Conservation (phyloP, 2,329 filamentous ascomycete species). For the Xylariaceae sp. region DNA sequence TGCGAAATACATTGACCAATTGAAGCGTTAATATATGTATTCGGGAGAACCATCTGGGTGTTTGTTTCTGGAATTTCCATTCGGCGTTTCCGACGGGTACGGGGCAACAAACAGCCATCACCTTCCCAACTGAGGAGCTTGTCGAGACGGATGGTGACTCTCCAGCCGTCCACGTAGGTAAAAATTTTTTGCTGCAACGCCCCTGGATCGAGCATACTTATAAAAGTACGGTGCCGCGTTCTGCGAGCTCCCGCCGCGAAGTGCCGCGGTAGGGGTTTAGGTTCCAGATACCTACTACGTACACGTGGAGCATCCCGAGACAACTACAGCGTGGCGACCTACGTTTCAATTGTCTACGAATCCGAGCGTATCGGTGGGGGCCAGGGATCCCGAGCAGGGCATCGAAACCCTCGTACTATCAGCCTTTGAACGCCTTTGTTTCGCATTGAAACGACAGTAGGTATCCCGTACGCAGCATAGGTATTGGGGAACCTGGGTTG, state of each 20-base stretch:
- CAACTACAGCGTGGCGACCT: slow-evolving; percentile 13
- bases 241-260: slow-evolving; percentile 11
- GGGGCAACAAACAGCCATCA: slow-evolving; percentile 2
- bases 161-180: background rate
- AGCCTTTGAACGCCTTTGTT: background rate
- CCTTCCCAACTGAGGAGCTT: background rate
- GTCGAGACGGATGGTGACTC: background rate
- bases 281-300: slow-evolving; percentile 6
- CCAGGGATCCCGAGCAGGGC: background rate
- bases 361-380: background rate
- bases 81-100: slow-evolving; percentile 4
- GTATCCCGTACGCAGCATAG: background rate
- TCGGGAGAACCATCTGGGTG: background rate
- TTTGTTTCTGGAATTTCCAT: slow-evolving; percentile 3
- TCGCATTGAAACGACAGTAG: background rate
- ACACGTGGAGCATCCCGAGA: slow-evolving; percentile 19
- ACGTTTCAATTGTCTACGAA: background rate
- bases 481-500: background rate
- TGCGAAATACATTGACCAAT: background rate
- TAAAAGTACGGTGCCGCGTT: background rate
- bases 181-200: background rate
- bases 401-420: background rate
- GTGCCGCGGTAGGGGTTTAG: slow-evolving; percentile 1
- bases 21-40: background rate
- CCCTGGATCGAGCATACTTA: background rate